phyloP scores from a whole-genome alignment of 345 rosid species.

The Eutrema heterophyllum region DNA sequence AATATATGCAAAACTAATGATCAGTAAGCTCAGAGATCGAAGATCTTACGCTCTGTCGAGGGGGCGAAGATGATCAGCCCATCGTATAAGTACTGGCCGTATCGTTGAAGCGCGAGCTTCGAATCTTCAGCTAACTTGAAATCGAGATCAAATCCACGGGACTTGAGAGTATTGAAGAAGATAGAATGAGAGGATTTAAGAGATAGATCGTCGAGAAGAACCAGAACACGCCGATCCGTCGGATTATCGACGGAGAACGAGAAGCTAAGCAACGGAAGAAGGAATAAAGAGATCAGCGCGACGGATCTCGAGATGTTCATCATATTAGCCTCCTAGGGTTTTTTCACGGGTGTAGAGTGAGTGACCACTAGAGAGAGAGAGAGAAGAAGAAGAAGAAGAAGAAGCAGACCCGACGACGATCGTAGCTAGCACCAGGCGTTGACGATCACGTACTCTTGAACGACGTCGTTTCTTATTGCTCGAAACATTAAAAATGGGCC shows the following conservation, averaged over 20 bases:
- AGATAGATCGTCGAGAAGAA: conserved; percentile 58
- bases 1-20: neutral
- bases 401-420: conserved; percentile 10
- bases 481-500: conserved; percentile 2
- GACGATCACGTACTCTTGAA: neutral
- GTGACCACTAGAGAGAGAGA: conserved; percentile 13
- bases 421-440: conserved; percentile 15
- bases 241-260: conserved; percentile 55
- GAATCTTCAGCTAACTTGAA: conserved; percentile 64
- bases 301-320: conserved; percentile 22
- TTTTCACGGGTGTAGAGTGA: conserved; percentile 6
- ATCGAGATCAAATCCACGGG: conserved; percentile 56
- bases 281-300: conserved; percentile 24
- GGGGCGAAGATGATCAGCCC: conserved; percentile 57
- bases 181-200: conserved; percentile 61
- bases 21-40: neutral
- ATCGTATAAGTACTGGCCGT: conserved; percentile 62
- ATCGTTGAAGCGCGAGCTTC: conserved; percentile 53
- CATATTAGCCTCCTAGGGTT: conserved; percentile 25
- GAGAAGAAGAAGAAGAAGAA: neutral
- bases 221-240: conserved; percentile 51
- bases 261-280: conserved; percentile 38
- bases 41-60: conserved; percentile 49
- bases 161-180: conserved; percentile 54
- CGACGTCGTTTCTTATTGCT: neutral